Conservation (phyloP, 257 asterid genomes). For the Linaria vulgaris region DNA sequence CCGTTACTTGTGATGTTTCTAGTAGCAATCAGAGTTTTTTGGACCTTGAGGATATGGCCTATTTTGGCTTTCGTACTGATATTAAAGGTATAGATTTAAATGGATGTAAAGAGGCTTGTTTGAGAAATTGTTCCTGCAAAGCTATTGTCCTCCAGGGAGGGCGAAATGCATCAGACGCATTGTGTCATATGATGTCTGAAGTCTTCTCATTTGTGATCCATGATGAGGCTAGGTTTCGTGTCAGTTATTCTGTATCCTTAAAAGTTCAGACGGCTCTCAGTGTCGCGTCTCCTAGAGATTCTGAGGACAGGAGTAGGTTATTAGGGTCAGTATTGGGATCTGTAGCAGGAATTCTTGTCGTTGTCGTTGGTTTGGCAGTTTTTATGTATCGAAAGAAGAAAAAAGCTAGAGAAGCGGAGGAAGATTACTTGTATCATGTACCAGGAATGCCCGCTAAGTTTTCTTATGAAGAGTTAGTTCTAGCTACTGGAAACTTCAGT, state of each 20-base stretch:
- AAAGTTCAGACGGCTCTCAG: constrained; percentile 4
- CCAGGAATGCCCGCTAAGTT: constrained; percentile 7
- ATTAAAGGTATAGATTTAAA: constrained; percentile 6
- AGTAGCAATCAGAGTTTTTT: constrained; percentile 22
- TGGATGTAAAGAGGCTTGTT: constrained; percentile 40
- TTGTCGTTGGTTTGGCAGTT: not conserved
- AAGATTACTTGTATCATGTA: not conserved
- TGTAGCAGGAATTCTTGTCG: too few species aligned
- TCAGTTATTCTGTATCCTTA: constrained; percentile 19
- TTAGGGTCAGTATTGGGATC: too few species aligned
- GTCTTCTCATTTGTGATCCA: constrained; percentile 35
- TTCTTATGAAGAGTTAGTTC: not conserved
- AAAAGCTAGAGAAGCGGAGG: not conserved
- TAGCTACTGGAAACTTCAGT: too few species aligned
- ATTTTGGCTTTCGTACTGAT: constrained; percentile 12
- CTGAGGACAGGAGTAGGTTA: not conserved
- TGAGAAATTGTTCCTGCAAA: constrained; percentile 44
- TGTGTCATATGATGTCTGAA: constrained; percentile 38
- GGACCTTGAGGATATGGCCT: constrained; percentile 34
- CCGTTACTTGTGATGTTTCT: constrained; percentile 30
- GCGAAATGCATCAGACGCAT: constrained; percentile 22
- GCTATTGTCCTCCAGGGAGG: constrained; percentile 39
- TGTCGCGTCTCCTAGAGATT: not conserved
- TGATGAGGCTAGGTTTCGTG: constrained; percentile 23
- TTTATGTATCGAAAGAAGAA: constrained; percentile 3